Evolutionary conservation across 257 asterid genomes (phyloP).

Genomic region (Penstemon davidsonii): DNA sequence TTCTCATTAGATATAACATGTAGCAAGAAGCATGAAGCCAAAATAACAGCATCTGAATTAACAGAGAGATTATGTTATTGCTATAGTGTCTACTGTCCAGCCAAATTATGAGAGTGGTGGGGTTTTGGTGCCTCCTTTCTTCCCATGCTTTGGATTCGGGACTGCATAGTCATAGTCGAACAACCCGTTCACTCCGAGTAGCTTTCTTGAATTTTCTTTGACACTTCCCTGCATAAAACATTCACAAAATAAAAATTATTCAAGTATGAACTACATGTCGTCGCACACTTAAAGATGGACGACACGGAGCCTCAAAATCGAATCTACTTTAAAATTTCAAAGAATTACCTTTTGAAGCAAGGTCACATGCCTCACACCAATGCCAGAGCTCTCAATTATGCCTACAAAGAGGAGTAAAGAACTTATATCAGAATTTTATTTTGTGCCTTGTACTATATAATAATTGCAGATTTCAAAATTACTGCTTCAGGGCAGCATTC

Average conservation of each 20-base stretch:
- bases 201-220: conserved; percentile 49
- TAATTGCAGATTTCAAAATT: neutral
- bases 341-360: conserved; percentile 38
- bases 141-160: conserved; percentile 71
- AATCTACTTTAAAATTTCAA: neutral
- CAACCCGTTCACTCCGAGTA: conserved; percentile 33
- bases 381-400: conserved; percentile 31
- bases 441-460: neutral
- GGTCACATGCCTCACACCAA: conserved; percentile 23
- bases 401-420: conserved; percentile 24
- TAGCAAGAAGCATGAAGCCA: conserved; percentile 15
- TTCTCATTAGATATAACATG: neutral
- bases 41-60: conserved; percentile 20
- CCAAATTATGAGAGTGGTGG: conserved; percentile 20
- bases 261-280: neutral
- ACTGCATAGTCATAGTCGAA: conserved; percentile 75
- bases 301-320: too few relatives aligned
- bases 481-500: neutral
- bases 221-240: conserved; percentile 21
- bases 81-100: neutral
- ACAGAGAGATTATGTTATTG: conserved; percentile 16
- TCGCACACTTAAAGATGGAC: neutral
- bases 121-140: conserved; percentile 49
- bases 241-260: conserved; percentile 1
- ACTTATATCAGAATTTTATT: neutral